Evolutionary conservation across 2,329 filamentous ascomycete species (phyloP).

Genomic region (Diaporthe citri): DNA sequence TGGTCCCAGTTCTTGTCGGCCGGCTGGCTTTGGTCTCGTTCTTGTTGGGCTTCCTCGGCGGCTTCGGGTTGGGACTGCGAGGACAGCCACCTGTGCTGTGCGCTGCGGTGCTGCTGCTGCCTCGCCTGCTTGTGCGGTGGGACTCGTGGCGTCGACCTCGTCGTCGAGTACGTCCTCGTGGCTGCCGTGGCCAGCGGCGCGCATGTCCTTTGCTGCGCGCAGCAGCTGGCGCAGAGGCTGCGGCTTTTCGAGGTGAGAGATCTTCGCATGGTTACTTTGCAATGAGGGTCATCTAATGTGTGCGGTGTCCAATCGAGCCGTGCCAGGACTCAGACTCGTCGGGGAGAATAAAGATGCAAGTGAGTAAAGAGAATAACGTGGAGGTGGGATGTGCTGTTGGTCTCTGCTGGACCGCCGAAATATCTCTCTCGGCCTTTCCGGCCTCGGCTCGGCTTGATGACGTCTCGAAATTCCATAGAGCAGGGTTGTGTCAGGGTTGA

Average conservation of each 20-base stretch:
- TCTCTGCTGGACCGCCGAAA: neutral
- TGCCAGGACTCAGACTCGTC: too few relatives aligned
- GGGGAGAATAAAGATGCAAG: neutral
- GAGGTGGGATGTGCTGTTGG: neutral
- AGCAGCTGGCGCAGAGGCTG: slow-evolving; percentile 19
- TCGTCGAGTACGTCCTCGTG: neutral
- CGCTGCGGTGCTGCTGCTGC: neutral
- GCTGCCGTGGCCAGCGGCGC: neutral
- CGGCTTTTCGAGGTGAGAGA: neutral
- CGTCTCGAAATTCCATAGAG: neutral
- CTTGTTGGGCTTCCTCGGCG: neutral
- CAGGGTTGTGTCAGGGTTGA: slow-evolving; percentile 7
- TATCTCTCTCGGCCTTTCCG: slow-evolving; percentile 9
- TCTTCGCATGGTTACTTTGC: neutral
- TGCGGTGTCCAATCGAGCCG: neutral
- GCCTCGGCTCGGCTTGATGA: slow-evolving; percentile 26
- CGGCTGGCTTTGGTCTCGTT: neutral
- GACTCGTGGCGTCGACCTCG: neutral
- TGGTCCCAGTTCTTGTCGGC: slow-evolving; percentile 1
- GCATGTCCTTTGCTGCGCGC: neutral
- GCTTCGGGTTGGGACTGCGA: neutral
- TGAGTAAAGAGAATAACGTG: too few relatives aligned
- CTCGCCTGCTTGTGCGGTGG: neutral
- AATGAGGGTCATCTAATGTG: neutral
- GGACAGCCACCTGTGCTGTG: slow-evolving; percentile 33